Percentiles rank a stretch among this genome's conserved stretches.
phyloP scores from a whole-genome alignment of 257 asterid genomes.

The Echium plantagineum region DNA sequence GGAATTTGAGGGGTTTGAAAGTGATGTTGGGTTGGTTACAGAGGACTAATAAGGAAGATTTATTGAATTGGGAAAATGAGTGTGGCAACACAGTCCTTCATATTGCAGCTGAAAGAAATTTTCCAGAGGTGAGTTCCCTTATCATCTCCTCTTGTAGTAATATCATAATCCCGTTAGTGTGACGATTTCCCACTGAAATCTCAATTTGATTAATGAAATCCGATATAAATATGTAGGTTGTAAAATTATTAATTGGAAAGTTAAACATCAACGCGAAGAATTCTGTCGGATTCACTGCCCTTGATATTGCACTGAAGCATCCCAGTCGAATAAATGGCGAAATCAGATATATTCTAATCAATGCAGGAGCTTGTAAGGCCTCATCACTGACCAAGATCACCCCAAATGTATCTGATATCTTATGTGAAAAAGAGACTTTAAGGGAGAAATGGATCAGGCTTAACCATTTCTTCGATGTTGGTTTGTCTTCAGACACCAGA shows the following conservation, averaged over 20 bases:
- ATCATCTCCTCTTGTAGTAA: background rate
- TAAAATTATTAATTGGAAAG: conserved; percentile 1
- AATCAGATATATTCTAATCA: background rate
- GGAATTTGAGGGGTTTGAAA: conserved; percentile 7
- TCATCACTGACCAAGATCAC: background rate
- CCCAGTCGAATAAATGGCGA: background rate
- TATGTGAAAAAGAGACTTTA: background rate
- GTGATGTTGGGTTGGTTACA: conserved; percentile 16
- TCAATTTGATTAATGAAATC: background rate
- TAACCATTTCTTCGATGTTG: background rate
- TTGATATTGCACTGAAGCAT: conserved; percentile 2
- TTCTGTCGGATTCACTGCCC: conserved; percentile 4
- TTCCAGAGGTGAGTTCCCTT: conserved; percentile 4
- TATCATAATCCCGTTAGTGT: too few relatives aligned
- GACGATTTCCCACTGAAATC: too few relatives aligned
- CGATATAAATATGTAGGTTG: conserved; percentile 6
- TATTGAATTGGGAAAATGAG: conserved; percentile 10
- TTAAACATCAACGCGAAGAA: conserved; percentile 1
- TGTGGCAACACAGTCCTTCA: conserved; percentile 10
- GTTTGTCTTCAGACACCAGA: background rate
- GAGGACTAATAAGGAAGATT: background rate
- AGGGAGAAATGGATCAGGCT: background rate
- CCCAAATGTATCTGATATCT: background rate
- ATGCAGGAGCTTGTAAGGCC: conserved; percentile 1
- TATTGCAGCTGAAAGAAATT: conserved; percentile 12